These are phyloP conservation scores for Pseudopyrenochaeta lycopersici DNA, from an alignment of 2,329 filamentous ascomycete species.

Conservation along the genomic window DNA sequence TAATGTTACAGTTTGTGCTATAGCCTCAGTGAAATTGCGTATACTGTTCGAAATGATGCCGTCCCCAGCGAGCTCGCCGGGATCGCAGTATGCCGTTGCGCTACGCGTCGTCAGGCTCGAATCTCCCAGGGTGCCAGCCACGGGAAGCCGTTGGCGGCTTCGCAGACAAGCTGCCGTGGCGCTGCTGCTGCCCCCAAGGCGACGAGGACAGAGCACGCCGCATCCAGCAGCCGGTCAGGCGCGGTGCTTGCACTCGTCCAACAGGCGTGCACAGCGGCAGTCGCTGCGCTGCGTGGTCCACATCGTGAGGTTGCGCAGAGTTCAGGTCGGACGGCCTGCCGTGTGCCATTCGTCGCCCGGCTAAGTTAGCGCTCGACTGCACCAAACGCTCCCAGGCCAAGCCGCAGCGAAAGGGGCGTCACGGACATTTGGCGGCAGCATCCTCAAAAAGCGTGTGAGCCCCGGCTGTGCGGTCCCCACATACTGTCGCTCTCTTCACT, in stretches of 20 bases:
- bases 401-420: conserved; percentile 36
- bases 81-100: conserved; percentile 5
- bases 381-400: conserved; percentile 30
- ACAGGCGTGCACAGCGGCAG: too few species aligned
- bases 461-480: conserved; percentile 9
- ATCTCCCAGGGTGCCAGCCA: neutral
- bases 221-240: too few species aligned
- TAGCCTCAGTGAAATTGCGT: conserved; percentile 1
- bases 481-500: conserved; percentile 11
- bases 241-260: too few species aligned
- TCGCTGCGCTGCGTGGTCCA: neutral
- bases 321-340: neutral
- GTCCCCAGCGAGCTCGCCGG: conserved; percentile 1
- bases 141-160: conserved; percentile 1
- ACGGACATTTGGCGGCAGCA: conserved; percentile 32
- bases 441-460: conserved; percentile 22
- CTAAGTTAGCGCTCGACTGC: conserved; percentile 30
- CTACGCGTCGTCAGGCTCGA: conserved; percentile 4
- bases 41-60: conserved; percentile 7
- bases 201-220: neutral
- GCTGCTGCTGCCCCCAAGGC: neutral
- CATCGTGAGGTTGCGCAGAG: conserved; percentile 5
- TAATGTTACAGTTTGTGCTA: neutral
- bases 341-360: conserved; percentile 12
- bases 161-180: neutral